These are phyloP conservation scores for Sporodiniella umbellata DNA, from an alignment of 371 early-diverging fungal genomes.

Conservation along the genomic window DNA sequence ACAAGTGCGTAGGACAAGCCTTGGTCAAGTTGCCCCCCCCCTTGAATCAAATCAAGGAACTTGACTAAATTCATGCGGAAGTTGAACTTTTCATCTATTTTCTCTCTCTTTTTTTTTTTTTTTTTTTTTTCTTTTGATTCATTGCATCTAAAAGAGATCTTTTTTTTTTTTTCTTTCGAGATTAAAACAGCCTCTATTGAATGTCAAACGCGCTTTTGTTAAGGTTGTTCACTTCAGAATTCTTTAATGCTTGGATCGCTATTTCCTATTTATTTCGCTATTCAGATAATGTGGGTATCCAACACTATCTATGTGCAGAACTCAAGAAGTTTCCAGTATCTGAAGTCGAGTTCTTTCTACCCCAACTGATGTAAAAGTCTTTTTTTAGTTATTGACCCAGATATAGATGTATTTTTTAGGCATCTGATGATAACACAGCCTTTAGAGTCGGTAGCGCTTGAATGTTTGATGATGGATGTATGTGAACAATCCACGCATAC, in stretches of 20 bases:
- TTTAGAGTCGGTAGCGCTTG: slow-evolving; percentile 68
- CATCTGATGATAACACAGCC: slow-evolving; percentile 77
- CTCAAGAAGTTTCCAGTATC: slow-evolving; percentile 71
- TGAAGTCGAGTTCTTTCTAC: slow-evolving; percentile 81
- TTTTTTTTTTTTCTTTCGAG: not conserved
- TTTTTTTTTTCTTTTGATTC: not conserved
- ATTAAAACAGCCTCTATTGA: no score
- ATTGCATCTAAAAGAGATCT: not conserved
- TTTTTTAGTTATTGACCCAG: not conserved
- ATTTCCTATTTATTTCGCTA: slow-evolving; percentile 88
- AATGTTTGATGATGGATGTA: slow-evolving; percentile 68
- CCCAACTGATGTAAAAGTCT: slow-evolving; percentile 78
- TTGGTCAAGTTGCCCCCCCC: no score
- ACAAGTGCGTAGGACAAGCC: no score
- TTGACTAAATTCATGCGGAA: no score
- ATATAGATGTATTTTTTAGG: slow-evolving; percentile 27
- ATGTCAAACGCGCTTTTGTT: slow-evolving; percentile 59
- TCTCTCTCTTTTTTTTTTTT: no score
- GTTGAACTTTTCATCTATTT: no score
- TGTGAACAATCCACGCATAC: slow-evolving; percentile 76
- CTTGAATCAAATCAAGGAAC: no score
- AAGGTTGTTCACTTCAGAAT: slow-evolving; percentile 82
- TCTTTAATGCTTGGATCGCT: slow-evolving; percentile 89
- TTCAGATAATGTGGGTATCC: slow-evolving; percentile 81
- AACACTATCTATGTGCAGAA: slow-evolving; percentile 89